phyloP scores from a whole-genome alignment of 2,329 filamentous ascomycete genomes.

The Massarina eburnea region DNA sequence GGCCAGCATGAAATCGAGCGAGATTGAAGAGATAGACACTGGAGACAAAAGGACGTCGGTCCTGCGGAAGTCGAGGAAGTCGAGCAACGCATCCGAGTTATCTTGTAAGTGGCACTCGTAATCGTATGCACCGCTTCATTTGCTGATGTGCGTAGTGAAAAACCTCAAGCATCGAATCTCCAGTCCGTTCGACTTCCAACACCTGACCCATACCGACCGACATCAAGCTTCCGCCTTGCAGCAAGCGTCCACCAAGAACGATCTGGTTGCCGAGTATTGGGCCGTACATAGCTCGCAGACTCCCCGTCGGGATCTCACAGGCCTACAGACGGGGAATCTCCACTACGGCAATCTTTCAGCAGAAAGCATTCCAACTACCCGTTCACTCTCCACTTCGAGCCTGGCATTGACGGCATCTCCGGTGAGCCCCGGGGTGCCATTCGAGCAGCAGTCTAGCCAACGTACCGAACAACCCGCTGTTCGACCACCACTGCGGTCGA shows the following conservation, averaged over 20 bases:
- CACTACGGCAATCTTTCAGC: conserved; percentile 31
- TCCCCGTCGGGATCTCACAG: conserved; percentile 52
- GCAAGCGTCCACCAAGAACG: conserved; percentile 52
- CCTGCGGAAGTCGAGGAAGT: conserved; percentile 34
- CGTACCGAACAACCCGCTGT: conserved; percentile 10
- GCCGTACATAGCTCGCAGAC: conserved; percentile 56
- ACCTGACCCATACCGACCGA: conserved; percentile 61
- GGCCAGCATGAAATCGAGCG: conserved; percentile 17
- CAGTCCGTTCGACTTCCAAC: conserved; percentile 65
- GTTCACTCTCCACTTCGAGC: conserved; percentile 19
- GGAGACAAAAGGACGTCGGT: conserved; percentile 34
- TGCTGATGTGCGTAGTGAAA: conserved; percentile 19
- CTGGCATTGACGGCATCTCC: conserved; percentile 23
- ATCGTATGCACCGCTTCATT: conserved; percentile 2
- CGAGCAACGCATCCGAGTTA: conserved; percentile 21
- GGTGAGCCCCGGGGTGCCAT: conserved; percentile 20
- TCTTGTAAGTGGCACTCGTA: conserved; percentile 21
- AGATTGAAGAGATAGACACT: conserved; percentile 27
- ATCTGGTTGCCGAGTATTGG: conserved; percentile 57
- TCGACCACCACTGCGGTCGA: conserved; percentile 26
- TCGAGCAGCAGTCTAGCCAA: conserved; percentile 7
- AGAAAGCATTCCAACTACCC: conserved; percentile 20
- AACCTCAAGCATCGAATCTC: conserved; percentile 52
- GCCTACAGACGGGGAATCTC: conserved; percentile 55
- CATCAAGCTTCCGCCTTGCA: conserved; percentile 57